These are phyloP conservation scores for Balansia obtecta DNA, from an alignment of 2,329 filamentous ascomycete species.

Conservation along the genomic window DNA sequence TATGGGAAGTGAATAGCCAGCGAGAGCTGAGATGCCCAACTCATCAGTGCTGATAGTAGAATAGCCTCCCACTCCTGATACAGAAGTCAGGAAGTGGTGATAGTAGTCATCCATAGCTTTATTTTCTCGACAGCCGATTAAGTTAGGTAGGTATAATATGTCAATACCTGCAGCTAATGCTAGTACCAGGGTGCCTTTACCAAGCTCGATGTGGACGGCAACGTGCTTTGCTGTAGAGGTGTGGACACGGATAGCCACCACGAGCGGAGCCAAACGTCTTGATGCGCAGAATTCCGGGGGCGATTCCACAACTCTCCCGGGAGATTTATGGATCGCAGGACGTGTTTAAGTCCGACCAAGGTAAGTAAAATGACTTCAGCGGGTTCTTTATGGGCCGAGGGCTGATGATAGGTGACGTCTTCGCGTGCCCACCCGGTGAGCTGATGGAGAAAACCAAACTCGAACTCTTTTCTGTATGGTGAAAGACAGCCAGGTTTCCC, in stretches of 20 bases:
- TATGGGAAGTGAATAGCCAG: slow-evolving; percentile 18
- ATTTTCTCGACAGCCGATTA: not conserved
- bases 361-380: not conserved
- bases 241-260: slow-evolving; percentile 5
- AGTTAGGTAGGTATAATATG: slow-evolving; percentile 4
- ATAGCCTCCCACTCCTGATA: slow-evolving; percentile 32
- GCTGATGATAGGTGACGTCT: not conserved
- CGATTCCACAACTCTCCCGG: slow-evolving; percentile 5
- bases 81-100: slow-evolving; percentile 40
- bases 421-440: not conserved
- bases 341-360: not conserved
- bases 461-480: not conserved
- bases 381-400: not conserved
- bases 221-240: slow-evolving; percentile 5
- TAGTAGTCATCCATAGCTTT: slow-evolving; percentile 42
- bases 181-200: slow-evolving; percentile 3
- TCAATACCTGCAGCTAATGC: slow-evolving; percentile 5
- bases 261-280: slow-evolving; percentile 4
- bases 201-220: slow-evolving; percentile 5
- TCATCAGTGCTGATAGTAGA: slow-evolving; percentile 27
- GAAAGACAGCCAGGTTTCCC: not conserved
- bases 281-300: slow-evolving; percentile 6
- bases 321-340: not conserved
- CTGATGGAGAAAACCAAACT: not conserved
- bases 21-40: slow-evolving; percentile 23